Evolutionary conservation across 163 green algal species (phyloP).

Genomic region (Scenedesmus sp.): DNA sequence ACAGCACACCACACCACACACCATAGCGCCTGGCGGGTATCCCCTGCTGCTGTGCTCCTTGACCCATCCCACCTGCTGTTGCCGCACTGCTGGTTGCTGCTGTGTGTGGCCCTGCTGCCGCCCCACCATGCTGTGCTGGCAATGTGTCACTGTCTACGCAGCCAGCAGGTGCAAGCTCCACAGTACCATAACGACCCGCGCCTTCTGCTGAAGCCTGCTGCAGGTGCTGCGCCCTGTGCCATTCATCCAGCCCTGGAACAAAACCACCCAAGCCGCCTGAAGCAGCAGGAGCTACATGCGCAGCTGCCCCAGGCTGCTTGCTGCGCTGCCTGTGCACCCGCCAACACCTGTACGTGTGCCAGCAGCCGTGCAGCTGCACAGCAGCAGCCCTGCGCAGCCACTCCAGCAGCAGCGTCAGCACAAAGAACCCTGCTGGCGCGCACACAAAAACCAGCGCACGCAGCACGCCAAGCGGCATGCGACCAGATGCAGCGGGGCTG

Average conservation of each 20-base stretch:
- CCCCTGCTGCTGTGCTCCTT: not conserved
- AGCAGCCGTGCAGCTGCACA: not conserved
- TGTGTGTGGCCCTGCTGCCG: not conserved
- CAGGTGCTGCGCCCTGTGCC: not conserved
- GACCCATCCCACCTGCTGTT: not conserved
- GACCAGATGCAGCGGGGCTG: not conserved
- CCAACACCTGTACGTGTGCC: not conserved
- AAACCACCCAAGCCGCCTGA: not conserved
- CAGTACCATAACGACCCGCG: no score
- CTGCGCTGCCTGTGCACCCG: not conserved
- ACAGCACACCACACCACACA: conserved; percentile 36
- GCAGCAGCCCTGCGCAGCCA: not conserved
- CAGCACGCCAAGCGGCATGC: conserved; percentile 8
- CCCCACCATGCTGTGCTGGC: not conserved
- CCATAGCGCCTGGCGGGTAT: not conserved
- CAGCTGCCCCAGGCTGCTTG: not conserved
- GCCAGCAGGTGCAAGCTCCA: not conserved
- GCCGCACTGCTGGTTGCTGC: not conserved
- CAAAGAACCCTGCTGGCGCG: conserved; percentile 1
- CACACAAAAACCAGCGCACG: not conserved
- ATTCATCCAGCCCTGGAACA: not conserved
- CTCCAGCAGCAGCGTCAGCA: conserved; percentile 16
- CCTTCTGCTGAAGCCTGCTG: not conserved
- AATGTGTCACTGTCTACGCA: not conserved
- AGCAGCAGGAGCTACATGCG: not conserved